Percentiles rank a stretch among this genome's conserved stretches.
These are phyloP conservation scores for Colletotrichum destructivum DNA, from an alignment of 2,329 filamentous ascomycete species.

Conservation along the genomic window DNA sequence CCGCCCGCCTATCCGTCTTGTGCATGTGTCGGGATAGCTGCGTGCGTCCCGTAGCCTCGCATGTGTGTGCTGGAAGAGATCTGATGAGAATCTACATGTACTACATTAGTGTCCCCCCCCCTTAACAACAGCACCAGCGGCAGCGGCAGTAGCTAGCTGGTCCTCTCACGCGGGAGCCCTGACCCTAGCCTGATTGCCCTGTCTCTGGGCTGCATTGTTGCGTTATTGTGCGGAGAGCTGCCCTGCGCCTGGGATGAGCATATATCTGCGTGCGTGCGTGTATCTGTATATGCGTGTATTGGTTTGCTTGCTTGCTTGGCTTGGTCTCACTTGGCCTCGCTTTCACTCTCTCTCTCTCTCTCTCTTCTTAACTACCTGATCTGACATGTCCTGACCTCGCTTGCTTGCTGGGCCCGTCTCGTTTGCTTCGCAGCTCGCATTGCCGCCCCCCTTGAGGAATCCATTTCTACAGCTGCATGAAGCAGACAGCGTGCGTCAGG, in stretches of 20 bases:
- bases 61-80: conserved; percentile 37
- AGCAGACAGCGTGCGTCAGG: conserved; percentile 17
- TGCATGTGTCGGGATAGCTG: conserved; percentile 41
- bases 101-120: conserved; percentile 35
- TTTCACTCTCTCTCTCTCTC: too few species aligned
- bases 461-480: conserved; percentile 1
- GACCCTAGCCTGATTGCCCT: background rate
- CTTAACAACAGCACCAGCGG: conserved; percentile 3
- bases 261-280: background rate
- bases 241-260: background rate
- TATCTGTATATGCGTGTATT: background rate
- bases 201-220: background rate
- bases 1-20: conserved; percentile 37
- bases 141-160: conserved; percentile 8
- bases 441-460: background rate
- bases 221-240: conserved; percentile 16
- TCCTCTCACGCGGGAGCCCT: background rate
- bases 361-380: too few species aligned
- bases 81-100: conserved; percentile 37
- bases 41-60: conserved; percentile 39
- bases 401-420: background rate
- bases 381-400: background rate
- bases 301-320: background rate
- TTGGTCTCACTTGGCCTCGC: background rate
- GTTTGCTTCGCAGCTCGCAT: conserved; percentile 8